phyloP scores from a whole-genome alignment of 2,329 filamentous ascomycete genomes.

The Fusarium metavorans region DNA sequence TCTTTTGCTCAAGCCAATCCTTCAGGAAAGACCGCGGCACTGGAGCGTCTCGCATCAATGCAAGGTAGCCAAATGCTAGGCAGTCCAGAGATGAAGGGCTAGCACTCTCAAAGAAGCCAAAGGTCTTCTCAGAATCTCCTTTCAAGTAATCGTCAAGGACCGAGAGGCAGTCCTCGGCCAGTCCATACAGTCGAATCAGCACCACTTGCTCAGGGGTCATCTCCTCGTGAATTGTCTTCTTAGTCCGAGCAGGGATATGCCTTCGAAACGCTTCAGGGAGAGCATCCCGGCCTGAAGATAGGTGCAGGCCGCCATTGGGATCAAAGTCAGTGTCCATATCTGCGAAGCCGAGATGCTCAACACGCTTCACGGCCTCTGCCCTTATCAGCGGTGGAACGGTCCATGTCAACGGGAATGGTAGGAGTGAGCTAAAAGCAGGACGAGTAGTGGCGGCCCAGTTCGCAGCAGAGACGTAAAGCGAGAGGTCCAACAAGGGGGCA shows the following conservation, averaged over 20 bases:
- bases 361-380: conserved; percentile 75
- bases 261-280: conserved; percentile 56
- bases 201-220: conserved; percentile 78
- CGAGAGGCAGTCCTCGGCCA: conserved; percentile 78
- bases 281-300: conserved; percentile 52
- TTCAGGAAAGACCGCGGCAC: conserved; percentile 58
- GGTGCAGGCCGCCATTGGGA: conserved; percentile 51
- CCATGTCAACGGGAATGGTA: conserved; percentile 91
- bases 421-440: conserved; percentile 81
- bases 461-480: conserved; percentile 88
- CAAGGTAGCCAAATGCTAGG: conserved; percentile 82
- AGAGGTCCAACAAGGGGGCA: conserved; percentile 84
- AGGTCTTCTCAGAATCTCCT: conserved; percentile 25
- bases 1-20: conserved; percentile 54
- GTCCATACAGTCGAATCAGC: conserved; percentile 79
- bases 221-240: conserved; percentile 69
- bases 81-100: conserved; percentile 72
- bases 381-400: conserved; percentile 81
- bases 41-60: conserved; percentile 71
- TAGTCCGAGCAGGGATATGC: conserved; percentile 56
- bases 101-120: conserved; percentile 49
- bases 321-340: conserved; percentile 72
- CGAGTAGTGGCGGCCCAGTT: conserved; percentile 86
- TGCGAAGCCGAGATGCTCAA: conserved; percentile 76
- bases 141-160: conserved; percentile 72